Percentiles rank a stretch among this genome's conserved stretches.
phyloP scores from a whole-genome alignment of 495 filamentous ascomycete genomes.

The Hypoxylon subgilvum region DNA sequence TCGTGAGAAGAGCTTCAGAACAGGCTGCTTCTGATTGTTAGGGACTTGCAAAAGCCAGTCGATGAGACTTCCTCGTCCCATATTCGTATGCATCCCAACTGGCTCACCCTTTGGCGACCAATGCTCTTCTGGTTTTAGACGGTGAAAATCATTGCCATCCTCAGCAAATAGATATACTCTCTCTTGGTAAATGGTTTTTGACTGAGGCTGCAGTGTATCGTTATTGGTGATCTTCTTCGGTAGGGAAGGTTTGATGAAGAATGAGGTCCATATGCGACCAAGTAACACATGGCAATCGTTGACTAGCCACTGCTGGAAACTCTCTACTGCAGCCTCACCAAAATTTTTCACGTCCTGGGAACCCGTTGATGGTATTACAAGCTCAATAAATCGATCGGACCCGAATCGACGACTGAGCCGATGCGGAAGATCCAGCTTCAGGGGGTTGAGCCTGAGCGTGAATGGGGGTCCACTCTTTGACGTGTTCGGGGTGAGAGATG shows the following conservation, averaged over 20 bases:
- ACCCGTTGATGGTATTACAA: slow-evolving; percentile 46
- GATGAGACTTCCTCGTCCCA: slow-evolving; percentile 43
- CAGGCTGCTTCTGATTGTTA: slow-evolving; percentile 46
- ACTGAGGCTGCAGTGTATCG: slow-evolving; percentile 42
- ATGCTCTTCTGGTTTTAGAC: slow-evolving; percentile 9
- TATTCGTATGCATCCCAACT: slow-evolving; percentile 37
- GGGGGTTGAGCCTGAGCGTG: slow-evolving; percentile 45
- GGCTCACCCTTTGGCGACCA: slow-evolving; percentile 38
- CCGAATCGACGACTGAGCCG: slow-evolving; percentile 56
- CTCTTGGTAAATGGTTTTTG: slow-evolving; percentile 46
- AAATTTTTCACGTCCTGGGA: slow-evolving; percentile 31
- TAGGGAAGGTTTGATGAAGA: slow-evolving; percentile 48
- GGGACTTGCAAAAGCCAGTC: slow-evolving; percentile 52
- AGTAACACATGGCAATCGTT: slow-evolving; percentile 45
- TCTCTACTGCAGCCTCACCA: slow-evolving; percentile 36
- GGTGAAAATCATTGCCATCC: slow-evolving; percentile 44
- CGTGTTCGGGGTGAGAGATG: slow-evolving; percentile 42
- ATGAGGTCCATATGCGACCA: slow-evolving; percentile 54
- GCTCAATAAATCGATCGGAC: slow-evolving; percentile 54
- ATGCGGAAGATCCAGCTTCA: slow-evolving; percentile 49
- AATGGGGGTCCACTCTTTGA: slow-evolving; percentile 45
- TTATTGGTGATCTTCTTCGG: slow-evolving; percentile 47
- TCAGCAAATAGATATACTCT: slow-evolving; percentile 55
- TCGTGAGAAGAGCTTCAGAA: slow-evolving; percentile 48
- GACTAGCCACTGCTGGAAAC: slow-evolving; percentile 51